Evolutionary conservation across 192 early-diverging fungal species (phyloP), one percentile per base, ranked within the genome.

Genomic region (Funneliformis mosseae): DNA sequence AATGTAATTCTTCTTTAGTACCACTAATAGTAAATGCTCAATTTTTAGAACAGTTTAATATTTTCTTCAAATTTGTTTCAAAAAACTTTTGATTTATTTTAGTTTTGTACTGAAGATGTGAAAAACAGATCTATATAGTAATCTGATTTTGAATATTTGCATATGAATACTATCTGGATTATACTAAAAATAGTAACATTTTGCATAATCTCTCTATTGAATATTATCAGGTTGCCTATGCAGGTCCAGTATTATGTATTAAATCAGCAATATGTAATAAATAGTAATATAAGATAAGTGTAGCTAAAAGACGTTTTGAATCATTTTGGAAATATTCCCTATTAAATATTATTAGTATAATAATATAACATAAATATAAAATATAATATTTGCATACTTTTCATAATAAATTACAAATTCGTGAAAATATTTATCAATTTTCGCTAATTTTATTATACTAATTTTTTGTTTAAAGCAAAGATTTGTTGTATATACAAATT

Each of bases 201-300:
- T n/a, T n/a, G n/a, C n/a, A n/a, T n/a, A n/a, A n/a, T n/a, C n/a
- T n/a, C n/a, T n/a, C n/a, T n/a, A n/a, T n/a, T n/a, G n/a, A n/a
- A n/a, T n/a, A n/a, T n/a, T n/a, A n/a, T n/a, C n/a, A n/a, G n/a
- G n/a, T n/a, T n/a, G n/a, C n/a, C n/a, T n/a, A n/a, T n/a, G n/a
- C n/a, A n/a, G 25, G 62, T 8, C 62, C 62, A 64, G 62, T 64
- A 64, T 25, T 64, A 64, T 64, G 25, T 64, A 64, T 64, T 64
- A 23, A 64, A 64, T n/a, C 27, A 28, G 62, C 62, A 64, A 64
- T 28, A 64, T 64, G 5, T 64, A 64, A 23, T 11, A 64, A 25
- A 64, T 64, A 64, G 9, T 64, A 7, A 25, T 23, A 64, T 5
- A 4, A 64, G 6, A 64, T 64, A 25, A 64, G 62, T 28, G 62